Conservation (phyloP, 2,329 filamentous ascomycete species). For the Penicillium glabrum region DNA sequence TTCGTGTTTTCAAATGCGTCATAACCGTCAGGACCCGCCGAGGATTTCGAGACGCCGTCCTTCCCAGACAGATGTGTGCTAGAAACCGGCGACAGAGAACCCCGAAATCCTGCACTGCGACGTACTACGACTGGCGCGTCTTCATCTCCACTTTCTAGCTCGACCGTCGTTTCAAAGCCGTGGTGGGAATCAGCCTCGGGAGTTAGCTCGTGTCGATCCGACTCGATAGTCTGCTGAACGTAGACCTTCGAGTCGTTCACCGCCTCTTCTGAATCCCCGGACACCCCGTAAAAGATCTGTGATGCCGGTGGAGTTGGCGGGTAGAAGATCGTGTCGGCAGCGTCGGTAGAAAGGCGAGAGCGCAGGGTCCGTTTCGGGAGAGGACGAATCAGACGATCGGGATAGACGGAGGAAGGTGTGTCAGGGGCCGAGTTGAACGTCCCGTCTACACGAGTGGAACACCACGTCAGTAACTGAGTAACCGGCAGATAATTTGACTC, state of each 20-base stretch:
- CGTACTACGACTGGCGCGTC: slow-evolving; percentile 46
- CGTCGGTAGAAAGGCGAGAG: slow-evolving; percentile 81
- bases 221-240: slow-evolving; percentile 45
- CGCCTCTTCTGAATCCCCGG: slow-evolving; percentile 56
- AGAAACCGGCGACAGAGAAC: slow-evolving; percentile 35
- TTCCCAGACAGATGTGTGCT: slow-evolving; percentile 29
- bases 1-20: slow-evolving; percentile 98
- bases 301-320: slow-evolving; percentile 70
- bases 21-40: slow-evolving; percentile 80
- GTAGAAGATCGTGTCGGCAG: slow-evolving; percentile 78
- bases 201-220: slow-evolving; percentile 38
- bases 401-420: slow-evolving; percentile 76
- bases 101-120: slow-evolving; percentile 43
- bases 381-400: slow-evolving; percentile 88
- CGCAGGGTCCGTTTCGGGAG: slow-evolving; percentile 85
- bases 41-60: slow-evolving; percentile 46
- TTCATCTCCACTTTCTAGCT: slow-evolving; percentile 64
- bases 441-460: slow-evolving; percentile 42
- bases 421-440: slow-evolving; percentile 59
- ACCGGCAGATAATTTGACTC: slow-evolving; percentile 22
- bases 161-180: slow-evolving; percentile 55
- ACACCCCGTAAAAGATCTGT: slow-evolving; percentile 74
- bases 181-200: slow-evolving; percentile 43
- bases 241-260: slow-evolving; percentile 48
- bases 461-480: slow-evolving; percentile 38